These are phyloP conservation scores for Colletotrichum sp. DNA, from an alignment of 2,329 filamentous ascomycete species.

Conservation along the genomic window DNA sequence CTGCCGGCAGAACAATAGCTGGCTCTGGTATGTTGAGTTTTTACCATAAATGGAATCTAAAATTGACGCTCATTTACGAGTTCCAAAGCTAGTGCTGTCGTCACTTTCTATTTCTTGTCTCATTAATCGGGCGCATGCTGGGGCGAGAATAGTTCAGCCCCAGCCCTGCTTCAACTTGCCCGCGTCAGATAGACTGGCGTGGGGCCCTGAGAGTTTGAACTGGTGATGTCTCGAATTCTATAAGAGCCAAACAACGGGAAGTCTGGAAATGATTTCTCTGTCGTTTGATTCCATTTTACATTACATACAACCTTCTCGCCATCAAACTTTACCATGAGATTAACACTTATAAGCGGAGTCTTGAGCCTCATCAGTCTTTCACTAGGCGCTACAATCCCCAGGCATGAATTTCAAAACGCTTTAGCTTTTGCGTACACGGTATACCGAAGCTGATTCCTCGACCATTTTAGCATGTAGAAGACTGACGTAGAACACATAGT, in stretches of 20 bases:
- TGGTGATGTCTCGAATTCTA: not conserved
- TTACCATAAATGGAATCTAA: not conserved
- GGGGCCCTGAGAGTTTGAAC: accelerated
- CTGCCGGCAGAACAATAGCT: not conserved
- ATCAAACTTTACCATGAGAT: not conserved
- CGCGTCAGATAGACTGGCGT: accelerated
- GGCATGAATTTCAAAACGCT: not conserved
- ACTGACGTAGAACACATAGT: not conserved
- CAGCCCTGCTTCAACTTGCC: not conserved
- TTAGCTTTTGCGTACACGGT: not conserved
- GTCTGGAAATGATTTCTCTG: accelerated
- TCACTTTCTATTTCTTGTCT: not conserved
- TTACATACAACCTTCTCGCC: not conserved
- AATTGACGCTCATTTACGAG: not conserved
- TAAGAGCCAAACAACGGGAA: accelerated
- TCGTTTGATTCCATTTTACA: accelerated
- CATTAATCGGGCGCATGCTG: not conserved
- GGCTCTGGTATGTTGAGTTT: not conserved
- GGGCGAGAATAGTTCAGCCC: not conserved
- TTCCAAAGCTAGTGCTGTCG: not conserved
- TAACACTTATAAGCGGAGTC: accelerated
- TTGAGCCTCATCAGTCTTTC: not conserved
- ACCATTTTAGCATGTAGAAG: accelerated
- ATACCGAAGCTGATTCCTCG: not conserved
- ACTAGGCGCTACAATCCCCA: not conserved